phyloP scores from a whole-genome alignment of 2,329 filamentous ascomycete genomes.

The Aspergillus intermedius region DNA sequence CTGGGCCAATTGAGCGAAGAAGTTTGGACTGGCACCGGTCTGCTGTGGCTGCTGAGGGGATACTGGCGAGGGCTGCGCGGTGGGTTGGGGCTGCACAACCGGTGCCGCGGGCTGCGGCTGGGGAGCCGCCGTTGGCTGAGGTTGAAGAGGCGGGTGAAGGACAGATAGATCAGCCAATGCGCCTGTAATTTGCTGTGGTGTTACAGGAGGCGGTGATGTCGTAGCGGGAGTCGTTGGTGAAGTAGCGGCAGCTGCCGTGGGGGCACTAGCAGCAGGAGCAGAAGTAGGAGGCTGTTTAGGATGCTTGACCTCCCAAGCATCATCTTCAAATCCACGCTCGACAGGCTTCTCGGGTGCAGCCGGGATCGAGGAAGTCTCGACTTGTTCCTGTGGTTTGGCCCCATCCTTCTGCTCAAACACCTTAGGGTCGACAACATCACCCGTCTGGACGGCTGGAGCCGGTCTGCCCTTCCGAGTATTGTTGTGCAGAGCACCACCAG shows the following conservation, averaged over 20 bases:
- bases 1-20: conserved; percentile 45
- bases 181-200: conserved; percentile 52
- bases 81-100: conserved; percentile 32
- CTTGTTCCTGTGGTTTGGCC: conserved; percentile 33
- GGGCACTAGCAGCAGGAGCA: conserved; percentile 28
- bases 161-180: conserved; percentile 64
- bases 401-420: conserved; percentile 65
- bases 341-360: conserved; percentile 45
- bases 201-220: conserved; percentile 19
- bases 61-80: conserved; percentile 28
- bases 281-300: conserved; percentile 49
- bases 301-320: conserved; percentile 95
- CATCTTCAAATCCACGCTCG: conserved; percentile 75
- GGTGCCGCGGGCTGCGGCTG: conserved; percentile 43
- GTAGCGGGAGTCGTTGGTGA: conserved; percentile 17
- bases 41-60: conserved; percentile 42
- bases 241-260: conserved; percentile 33
- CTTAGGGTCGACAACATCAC: conserved; percentile 79
- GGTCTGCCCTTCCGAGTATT: conserved; percentile 91
- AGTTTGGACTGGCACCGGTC: conserved; percentile 41
- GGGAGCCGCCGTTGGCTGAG: conserved; percentile 44
- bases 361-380: conserved; percentile 45
- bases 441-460: conserved; percentile 76
- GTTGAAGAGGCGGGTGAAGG: conserved; percentile 49
- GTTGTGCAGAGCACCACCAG: conserved; percentile 83